phyloP scores from a whole-genome alignment of 208 protist genomes.

The Entamoeba invadens region DNA sequence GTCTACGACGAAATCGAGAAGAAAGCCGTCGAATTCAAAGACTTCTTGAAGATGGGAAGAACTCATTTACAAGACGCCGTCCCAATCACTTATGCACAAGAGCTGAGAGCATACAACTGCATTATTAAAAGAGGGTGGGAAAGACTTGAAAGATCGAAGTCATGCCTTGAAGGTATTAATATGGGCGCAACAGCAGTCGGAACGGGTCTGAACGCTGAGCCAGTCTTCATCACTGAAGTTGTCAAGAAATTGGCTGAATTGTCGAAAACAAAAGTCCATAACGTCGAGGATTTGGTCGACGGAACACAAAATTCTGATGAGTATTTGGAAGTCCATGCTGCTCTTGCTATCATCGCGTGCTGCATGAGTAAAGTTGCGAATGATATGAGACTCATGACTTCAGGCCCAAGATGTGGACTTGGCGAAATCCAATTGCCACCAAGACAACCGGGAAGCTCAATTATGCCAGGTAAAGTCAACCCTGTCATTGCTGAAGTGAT shows the following conservation, averaged over 20 bases:
- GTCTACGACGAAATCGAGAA: conserved; percentile 5
- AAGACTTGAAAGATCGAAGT: conserved; percentile 49
- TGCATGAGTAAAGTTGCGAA: conserved; percentile 69
- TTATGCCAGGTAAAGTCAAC: conserved; percentile 76
- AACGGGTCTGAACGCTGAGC: conserved; percentile 40
- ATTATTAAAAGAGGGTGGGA: conserved; percentile 13
- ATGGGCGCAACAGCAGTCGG: conserved; percentile 71
- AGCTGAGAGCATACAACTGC: conserved; percentile 52
- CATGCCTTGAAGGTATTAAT: conserved; percentile 51
- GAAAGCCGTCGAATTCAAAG: background rate
- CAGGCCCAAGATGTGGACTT: conserved; percentile 60
- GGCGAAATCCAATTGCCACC: conserved; percentile 53
- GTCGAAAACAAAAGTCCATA: background rate
- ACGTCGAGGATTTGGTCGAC: background rate
- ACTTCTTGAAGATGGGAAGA: conserved; percentile 68
- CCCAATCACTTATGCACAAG: conserved; percentile 59
- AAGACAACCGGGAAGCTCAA: conserved; percentile 67
- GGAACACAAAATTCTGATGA: background rate
- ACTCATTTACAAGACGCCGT: conserved; percentile 68
- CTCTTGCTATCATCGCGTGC: conserved; percentile 25
- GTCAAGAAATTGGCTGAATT: background rate
- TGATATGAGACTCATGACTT: conserved; percentile 60
- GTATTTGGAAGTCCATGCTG: background rate
- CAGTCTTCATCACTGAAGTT: background rate
- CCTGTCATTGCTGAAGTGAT: conserved; percentile 67